Evolutionary conservation across 768 basidiomycete genomes (phyloP).

Genomic region (Rhodocollybia butyracea): DNA sequence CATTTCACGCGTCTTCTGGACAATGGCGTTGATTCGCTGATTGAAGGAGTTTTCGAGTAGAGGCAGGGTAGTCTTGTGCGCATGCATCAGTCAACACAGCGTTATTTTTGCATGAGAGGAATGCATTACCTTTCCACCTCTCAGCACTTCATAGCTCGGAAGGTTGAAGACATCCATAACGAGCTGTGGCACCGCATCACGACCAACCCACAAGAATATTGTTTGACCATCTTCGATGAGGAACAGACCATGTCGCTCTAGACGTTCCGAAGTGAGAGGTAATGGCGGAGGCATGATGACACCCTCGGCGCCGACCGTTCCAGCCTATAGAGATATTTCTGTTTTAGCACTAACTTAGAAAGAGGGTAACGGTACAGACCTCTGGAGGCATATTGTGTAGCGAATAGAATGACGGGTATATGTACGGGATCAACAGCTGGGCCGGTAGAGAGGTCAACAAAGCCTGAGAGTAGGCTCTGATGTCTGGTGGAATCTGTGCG

Average conservation of each 20-base stretch:
- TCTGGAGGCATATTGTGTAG: constrained; percentile 95
- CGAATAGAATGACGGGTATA: constrained; percentile 94
- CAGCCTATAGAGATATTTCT: constrained; percentile 50
- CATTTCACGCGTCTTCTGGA: constrained; percentile 94
- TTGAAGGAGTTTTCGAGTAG: constrained; percentile 90
- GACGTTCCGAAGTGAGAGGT: constrained; percentile 90
- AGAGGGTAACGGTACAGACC: constrained; percentile 36
- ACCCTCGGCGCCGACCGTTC: constrained; percentile 87
- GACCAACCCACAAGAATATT: constrained; percentile 97
- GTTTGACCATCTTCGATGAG: constrained; percentile 97
- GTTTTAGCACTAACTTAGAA: not conserved
- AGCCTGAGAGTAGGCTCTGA: constrained; percentile 92
- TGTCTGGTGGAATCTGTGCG: constrained; percentile 94
- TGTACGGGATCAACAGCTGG: constrained; percentile 87
- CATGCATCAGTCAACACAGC: not conserved
- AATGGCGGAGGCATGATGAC: constrained; percentile 79
- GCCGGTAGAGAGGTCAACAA: constrained; percentile 88
- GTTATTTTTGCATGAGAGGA: not conserved
- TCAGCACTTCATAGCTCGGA: constrained; percentile 81
- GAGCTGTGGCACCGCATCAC: constrained; percentile 95
- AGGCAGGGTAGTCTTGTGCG: constrained; percentile 75
- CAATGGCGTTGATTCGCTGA: constrained; percentile 90
- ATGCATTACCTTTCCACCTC: constrained; percentile 82
- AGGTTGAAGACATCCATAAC: constrained; percentile 93
- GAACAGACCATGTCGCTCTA: constrained; percentile 94